Base-by-base conservation (phyloP, 768 basidiomycete species). In the Cystofilobasidium capitatum region DNA sequence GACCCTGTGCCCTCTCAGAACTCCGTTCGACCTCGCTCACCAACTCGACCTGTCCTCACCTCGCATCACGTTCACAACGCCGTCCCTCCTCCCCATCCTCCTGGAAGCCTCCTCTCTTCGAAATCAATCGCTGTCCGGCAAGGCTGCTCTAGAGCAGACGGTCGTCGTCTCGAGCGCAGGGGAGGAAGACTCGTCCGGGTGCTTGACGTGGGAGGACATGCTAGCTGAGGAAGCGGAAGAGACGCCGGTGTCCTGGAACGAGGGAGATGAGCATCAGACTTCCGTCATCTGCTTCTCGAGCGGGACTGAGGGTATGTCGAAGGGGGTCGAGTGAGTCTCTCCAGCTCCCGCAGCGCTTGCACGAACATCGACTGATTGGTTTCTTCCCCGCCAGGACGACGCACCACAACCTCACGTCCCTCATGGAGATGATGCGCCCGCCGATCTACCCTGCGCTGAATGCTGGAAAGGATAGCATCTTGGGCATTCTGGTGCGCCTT, bases 321-420 rank as follows among this genome's bases (percentile, higher is more conserved):
- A 78, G 66, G 77, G 77, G 7, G 77, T 78, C 17, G 74, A 68
- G 66, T 67, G 17, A 40, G 66, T 55, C 39, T 47, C 31, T 6
- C 47, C 22, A 13, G 6, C 57, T 13, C 16, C 29, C 10, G 9
- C 1, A 9, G 2, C 37, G n/a, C n/a, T n/a, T n/a, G n/a, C n/a
- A n/a, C n/a, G n/a, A n/a, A n/a, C n/a, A 67, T 24, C 49, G 51
- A 20, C 24, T 26, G 24, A 62, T 36, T 70, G 12, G 31, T 67
- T 12, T 45, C 51, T 7, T 10, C 45, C 1, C 63, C 65, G 4
- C 69, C 65, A 54, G 76, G 72, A 77, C 77, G 9, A 76, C 75
- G 39, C 79, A 80, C 70, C 71, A 82, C 66, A 91, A 91, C 71
- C 75, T 91, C 57, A 83, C 82, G 0, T 79, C 84, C 13, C 80